Percentiles rank a stretch among this genome's conserved stretches.
Evolutionary conservation across 176 grass and related monocot genomes (phyloP).

Genomic region (Thalia dealbata): DNA sequence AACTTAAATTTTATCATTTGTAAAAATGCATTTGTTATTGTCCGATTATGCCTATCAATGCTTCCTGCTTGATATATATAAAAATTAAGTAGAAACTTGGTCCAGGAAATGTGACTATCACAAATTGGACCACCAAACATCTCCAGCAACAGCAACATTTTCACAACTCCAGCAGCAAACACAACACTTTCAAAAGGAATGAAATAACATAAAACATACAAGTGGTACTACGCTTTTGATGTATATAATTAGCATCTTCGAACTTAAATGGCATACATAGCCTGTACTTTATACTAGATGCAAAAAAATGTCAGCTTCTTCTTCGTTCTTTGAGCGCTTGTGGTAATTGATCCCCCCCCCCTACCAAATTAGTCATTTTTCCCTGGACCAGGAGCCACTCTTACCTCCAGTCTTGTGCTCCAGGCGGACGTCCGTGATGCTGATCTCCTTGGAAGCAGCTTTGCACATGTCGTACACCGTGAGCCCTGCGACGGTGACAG

Average conservation of each 20-base stretch:
- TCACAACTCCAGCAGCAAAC: too few relatives aligned
- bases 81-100: background rate
- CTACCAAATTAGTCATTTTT: constrained; percentile 13
- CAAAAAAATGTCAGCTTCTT: background rate
- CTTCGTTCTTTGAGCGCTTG: background rate
- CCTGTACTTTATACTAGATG: too few relatives aligned
- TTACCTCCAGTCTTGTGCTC: constrained; percentile 76
- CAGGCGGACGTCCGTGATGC: constrained; percentile 64
- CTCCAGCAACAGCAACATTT: too few relatives aligned
- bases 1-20: too few relatives aligned
- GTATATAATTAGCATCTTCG: too few relatives aligned
- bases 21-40: too few relatives aligned
- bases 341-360: background rate
- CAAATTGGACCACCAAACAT: too few relatives aligned
- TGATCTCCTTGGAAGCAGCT: constrained; percentile 80
- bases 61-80: too few relatives aligned
- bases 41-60: background rate
- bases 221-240: too few relatives aligned
- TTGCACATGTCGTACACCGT: constrained; percentile 98
- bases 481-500: constrained; percentile 67
- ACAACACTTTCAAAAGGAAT: too few relatives aligned
- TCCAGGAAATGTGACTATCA: background rate
- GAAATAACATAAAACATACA: too few relatives aligned
- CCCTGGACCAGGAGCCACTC: constrained; percentile 63
- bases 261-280: too few relatives aligned